Percentiles rank a stretch among this genome's conserved stretches.
Conservation (phyloP, 2,329 filamentous ascomycete species). For the Aspergillus candidus region DNA sequence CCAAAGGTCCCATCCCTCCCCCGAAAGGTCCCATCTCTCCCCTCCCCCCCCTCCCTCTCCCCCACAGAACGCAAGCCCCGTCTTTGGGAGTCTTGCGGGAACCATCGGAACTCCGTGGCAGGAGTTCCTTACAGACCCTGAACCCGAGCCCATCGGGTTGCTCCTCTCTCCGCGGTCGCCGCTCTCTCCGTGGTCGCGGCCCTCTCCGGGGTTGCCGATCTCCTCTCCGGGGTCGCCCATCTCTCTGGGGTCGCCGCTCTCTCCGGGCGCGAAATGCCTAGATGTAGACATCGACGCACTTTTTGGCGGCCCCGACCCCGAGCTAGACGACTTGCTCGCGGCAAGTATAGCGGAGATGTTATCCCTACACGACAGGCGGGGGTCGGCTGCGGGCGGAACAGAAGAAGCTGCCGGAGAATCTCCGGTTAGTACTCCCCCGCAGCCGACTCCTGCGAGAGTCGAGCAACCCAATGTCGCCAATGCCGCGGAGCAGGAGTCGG, state of each 20-base stretch:
- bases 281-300: not conserved
- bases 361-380: constrained; percentile 1
- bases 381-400: not conserved
- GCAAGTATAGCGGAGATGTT: constrained; percentile 4
- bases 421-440: not conserved
- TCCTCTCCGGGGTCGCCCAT: not conserved
- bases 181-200: no score
- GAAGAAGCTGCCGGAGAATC: not conserved
- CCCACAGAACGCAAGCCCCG: not conserved
- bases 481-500: not conserved
- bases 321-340: not conserved
- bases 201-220: not conserved
- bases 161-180: no score
- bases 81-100: not conserved
- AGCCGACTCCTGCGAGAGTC: constrained; percentile 1
- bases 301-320: not conserved
- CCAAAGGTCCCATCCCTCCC: not conserved
- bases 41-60: not conserved
- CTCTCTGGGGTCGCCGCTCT: constrained; percentile 7
- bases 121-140: not conserved
- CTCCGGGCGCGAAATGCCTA: constrained; percentile 6
- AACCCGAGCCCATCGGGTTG: no score
- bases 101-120: constrained; percentile 1
- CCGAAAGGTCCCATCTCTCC: not conserved
- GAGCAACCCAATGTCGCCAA: not conserved